These are phyloP conservation scores for Ogataea ganodermae DNA, from an alignment of 805 yeast genomes.

Conservation along the genomic window DNA sequence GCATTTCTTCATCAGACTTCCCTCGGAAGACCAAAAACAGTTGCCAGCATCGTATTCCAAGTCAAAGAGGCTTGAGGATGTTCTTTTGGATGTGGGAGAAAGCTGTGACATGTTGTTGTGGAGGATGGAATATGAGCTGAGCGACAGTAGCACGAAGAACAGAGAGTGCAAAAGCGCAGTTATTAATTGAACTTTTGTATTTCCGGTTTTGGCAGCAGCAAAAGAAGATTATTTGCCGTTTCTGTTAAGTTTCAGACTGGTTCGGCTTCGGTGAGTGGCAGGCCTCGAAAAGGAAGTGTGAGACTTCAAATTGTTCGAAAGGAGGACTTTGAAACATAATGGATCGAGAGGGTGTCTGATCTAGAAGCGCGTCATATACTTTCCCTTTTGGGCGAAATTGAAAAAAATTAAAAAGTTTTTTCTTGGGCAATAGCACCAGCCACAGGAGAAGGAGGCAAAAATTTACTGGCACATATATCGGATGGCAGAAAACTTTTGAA, in stretches of 20 bases:
- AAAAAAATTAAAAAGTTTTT: neutral
- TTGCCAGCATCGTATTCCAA: slow-evolving; percentile 2
- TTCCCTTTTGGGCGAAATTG: slow-evolving; percentile 11
- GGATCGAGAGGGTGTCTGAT: slow-evolving; percentile 1
- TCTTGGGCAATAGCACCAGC: slow-evolving; percentile 1
- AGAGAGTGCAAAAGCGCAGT: neutral
- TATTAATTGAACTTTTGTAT: neutral
- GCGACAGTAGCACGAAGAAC: no score
- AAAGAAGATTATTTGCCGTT: neutral
- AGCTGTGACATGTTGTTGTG: slow-evolving; percentile 3
- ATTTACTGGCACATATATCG: no score
- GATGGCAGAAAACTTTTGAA: neutral
- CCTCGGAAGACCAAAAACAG: neutral
- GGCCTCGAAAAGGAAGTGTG: neutral
- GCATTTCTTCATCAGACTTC: slow-evolving; percentile 5
- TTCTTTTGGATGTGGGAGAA: slow-evolving; percentile 1
- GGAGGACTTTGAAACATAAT: slow-evolving; percentile 9
- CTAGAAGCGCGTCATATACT: slow-evolving; percentile 9
- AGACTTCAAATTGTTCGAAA: slow-evolving; percentile 7
- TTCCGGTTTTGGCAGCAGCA: neutral
- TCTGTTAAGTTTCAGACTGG: neutral
- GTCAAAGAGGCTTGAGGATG: slow-evolving; percentile 7
- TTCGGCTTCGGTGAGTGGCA: neutral
- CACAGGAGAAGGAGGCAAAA: neutral
- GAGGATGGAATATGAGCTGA: neutral